Base-by-base conservation (phyloP, 2,329 filamentous ascomycete genomes). In the Sclerotinia trifoliorum region DNA sequence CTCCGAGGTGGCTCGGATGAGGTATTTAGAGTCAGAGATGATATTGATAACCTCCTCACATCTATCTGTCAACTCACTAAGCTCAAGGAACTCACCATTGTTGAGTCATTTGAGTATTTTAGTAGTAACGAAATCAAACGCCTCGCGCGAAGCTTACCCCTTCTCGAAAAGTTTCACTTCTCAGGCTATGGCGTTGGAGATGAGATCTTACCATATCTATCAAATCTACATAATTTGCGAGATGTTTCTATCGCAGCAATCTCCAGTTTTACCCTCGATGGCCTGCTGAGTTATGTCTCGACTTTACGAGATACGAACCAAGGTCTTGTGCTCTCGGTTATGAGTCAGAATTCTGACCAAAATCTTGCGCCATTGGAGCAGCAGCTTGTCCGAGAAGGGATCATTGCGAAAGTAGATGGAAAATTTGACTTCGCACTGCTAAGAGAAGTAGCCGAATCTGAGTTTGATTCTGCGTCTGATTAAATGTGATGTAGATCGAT, bases 141-240 rank as follows among this genome's bases (percentile, higher is more conserved):
- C 3, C 79, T 90, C 21, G 80, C 83, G 32, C 69, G 75, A 1
- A 75, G 79, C 13, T 77, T 77, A 8, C 46, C 39, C 32, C 68
- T 80, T 21, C 80, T 91, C 0, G 85, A 88, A 71, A 82, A 85
- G 17, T 77, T 90, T 19, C 83, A 80, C 56, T 82, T 90, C 61
- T 83, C 81, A 55, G 87, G 87, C 11, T 80, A 82, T 55, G 83
- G 84, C 21, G 77, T 85, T 29, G 80, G 83, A 6, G 83, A 87
- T 69, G 79, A 81, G 29, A 78, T 84, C 15, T 80, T 83, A 67
- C 74, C 75, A 46, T 74, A 76, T 4, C 74, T 87, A 17, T 80
- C 83, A 15, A 75, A 75, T 7, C 78, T 89, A 55, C 75, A 75
- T 4, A 79, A 82, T 44, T 77, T 90, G 48, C 83, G 82, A 57